Base-by-base conservation (phyloP, 2,329 filamentous ascomycete genomes). In the Tolypocladium inflatum region DNA sequence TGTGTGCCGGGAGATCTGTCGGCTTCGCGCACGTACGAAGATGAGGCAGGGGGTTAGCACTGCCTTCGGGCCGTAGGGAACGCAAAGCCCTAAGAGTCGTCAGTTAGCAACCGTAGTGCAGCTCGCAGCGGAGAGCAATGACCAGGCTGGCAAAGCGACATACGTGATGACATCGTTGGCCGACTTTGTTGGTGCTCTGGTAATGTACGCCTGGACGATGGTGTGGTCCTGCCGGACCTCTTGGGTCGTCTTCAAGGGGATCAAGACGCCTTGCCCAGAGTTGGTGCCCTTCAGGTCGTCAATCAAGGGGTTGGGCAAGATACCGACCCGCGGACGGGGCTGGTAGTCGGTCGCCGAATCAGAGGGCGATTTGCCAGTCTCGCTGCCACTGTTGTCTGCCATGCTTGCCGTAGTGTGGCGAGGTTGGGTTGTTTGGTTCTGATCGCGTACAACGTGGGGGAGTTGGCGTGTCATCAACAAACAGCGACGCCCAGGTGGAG, bases 21-120 rank as follows among this genome's bases (percentile, higher is more conserved):
- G 82, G 82, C 71, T 91, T 91, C 59, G 86, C 88, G 70, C 90
- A 90, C 70, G 89, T 83, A 62, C 89, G 87, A 58, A 93, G 78
- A 74, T 93, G 85, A 74, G 84, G 81, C 65, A 87, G 76, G 77
- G 81, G 82, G 72, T 85, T 82, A 79, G 80, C 81, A 67, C 80
- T 79, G 69, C 82, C 82, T 66, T 84, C 80, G 66, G 81, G 81
- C 60, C 83, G 74, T 67, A 84, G 71, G 56, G 76, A 74, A 65
- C 81, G 79, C 64, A 86, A 73, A 60, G 82, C 78, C 62, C 83
- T 85, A 63, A 39, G 55, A 35, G 11, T 26, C 39, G 56, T 70
- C 54, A 68, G 65, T 58, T n/a, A 53, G 43, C 45, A 35, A 38
- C 4, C n/a, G 19, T 19, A 21, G 30, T 30, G 9, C 26, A 6